Evolutionary conservation across 2,329 filamentous ascomycete species (phyloP).

Genomic region (Fusarium sp.): DNA sequence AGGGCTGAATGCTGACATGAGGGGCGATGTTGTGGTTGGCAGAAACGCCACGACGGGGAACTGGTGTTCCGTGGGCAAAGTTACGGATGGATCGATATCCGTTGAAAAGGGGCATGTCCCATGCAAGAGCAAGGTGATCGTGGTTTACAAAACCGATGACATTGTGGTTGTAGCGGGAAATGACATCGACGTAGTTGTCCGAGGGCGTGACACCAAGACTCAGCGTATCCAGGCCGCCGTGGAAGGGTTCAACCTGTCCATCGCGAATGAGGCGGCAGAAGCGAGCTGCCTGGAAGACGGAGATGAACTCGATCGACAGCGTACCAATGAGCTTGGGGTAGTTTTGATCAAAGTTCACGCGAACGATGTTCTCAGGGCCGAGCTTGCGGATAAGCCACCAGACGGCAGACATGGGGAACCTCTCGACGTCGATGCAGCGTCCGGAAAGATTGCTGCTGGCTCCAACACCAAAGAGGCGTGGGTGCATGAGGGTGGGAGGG

Average conservation of each 20-base stretch:
- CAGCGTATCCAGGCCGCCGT: neutral
- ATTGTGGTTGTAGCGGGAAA: neutral
- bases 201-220: neutral
- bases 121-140: neutral
- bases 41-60: neutral
- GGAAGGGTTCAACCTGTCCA: neutral
- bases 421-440: slow-evolving; percentile 22
- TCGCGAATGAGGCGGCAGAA: neutral
- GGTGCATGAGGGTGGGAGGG: neutral
- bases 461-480: neutral
- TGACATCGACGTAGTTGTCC: neutral
- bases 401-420: slow-evolving; percentile 32
- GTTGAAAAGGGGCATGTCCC: slow-evolving; percentile 15
- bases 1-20: neutral
- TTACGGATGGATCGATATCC: neutral
- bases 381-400: slow-evolving; percentile 36
- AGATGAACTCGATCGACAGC: slow-evolving; percentile 35
- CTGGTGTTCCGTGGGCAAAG: neutral
- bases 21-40: neutral
- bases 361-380: slow-evolving; percentile 18
- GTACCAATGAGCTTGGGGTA: neutral
- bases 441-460: neutral
- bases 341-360: neutral
- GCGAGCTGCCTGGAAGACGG: slow-evolving; percentile 11
- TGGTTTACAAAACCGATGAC: neutral